Base-by-base conservation (phyloP, 2,329 filamentous ascomycete genomes). In the Pseudogymnoascus sp. region DNA sequence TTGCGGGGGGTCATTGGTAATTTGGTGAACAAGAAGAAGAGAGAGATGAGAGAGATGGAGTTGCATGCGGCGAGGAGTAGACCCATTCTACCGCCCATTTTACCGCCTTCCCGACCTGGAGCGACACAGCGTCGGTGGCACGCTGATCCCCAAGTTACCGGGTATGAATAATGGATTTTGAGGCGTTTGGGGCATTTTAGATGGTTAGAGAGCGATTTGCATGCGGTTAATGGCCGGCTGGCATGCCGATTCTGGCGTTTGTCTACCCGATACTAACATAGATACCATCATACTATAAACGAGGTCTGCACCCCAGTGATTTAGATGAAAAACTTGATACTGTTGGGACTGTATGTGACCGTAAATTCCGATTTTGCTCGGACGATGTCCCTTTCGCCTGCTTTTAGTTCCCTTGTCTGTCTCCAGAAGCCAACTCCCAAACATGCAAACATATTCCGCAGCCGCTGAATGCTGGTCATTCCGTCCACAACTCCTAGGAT, bases 1-100 rank as follows among this genome's bases (percentile, higher is more conserved):
- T 42, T 65, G 14, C 49, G 62, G 8, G 62, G 49, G 2, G 49
- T 64, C 6, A 36, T 65, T 22, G 42, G 42, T 14, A 33, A 61
- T 33, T 49, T 64, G 19, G 62, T 62, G 2, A 38, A 45, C 25
- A 55, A 30, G 62, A 64, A 64, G 60, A 62, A 55, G 60, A 30
- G 11, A 52, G 45, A 55, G 2, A 4, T 33, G 9, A 30, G 11
- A 52, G 45, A 55, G 2, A 4, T 33, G 9, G 49, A 33, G 49
- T 19, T 55, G 25, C n/a, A 55, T 9, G 49, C n/a, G 4, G 25
- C 49, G n/a, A 55, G 49, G 49, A 33, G 49, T 19, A 19, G 49
- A 8, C 49, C 49, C 2, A 55, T 55, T 55, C 14, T 30, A 4
- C 49, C 49, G 28, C 49, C 49, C 2, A 55, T 55, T 55, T 19